These are phyloP conservation scores for Colletotrichum endophyticum DNA, from an alignment of 2,329 filamentous ascomycete species.

Conservation along the genomic window DNA sequence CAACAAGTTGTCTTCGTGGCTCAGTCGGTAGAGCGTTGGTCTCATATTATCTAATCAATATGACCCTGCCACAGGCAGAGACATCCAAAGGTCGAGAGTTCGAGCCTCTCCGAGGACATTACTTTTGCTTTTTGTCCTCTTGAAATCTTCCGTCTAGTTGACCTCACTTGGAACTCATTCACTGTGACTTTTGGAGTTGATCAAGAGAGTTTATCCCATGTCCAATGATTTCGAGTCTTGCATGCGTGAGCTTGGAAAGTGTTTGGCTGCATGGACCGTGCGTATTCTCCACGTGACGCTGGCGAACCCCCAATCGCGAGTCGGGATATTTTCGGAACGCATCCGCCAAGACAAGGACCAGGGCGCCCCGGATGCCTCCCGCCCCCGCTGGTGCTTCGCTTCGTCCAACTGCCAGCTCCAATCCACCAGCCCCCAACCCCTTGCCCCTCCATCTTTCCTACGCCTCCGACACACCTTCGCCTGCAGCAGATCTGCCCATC, in stretches of 20 bases:
- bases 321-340: neutral
- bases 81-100: slow-evolving; percentile 20
- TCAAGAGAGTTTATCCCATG: neutral
- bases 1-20: neutral
- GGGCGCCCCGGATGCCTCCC: slow-evolving; percentile 5
- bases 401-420: neutral
- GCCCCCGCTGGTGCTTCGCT: neutral
- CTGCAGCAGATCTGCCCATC: slow-evolving; percentile 10
- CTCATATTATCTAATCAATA: slow-evolving; percentile 6
- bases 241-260: neutral
- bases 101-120: slow-evolving; percentile 17
- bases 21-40: slow-evolving; percentile 21
- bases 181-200: neutral
- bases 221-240: accelerated
- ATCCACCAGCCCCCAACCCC: neutral
- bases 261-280: neutral
- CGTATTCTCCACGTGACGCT: neutral
- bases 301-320: neutral
- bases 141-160: accelerated
- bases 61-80: neutral
- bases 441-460: neutral
- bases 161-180: accelerated
- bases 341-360: neutral
- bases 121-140: accelerated
- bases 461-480: slow-evolving; percentile 13